Conservation (phyloP, 805 yeast species). For the Cyberlindnera maritima region DNA sequence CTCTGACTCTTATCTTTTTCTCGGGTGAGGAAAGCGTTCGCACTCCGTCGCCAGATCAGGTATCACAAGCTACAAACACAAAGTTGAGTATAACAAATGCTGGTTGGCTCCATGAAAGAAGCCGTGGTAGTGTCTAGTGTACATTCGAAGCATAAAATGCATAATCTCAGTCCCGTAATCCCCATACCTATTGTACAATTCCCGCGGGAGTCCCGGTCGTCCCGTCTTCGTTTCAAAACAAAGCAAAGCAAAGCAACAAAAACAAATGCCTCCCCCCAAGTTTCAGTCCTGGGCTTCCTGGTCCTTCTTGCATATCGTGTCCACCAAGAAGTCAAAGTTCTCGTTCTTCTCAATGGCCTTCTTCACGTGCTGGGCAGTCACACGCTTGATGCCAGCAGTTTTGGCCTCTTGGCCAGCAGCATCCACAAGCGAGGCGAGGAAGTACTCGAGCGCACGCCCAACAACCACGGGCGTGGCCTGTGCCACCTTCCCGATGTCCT, state of each 20-base stretch:
- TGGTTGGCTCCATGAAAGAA: too few relatives aligned
- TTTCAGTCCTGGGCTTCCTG: conserved; percentile 13
- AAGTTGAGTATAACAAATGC: not conserved
- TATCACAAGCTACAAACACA: not conserved
- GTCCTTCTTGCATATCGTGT: conserved; percentile 35
- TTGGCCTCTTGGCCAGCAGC: conserved; percentile 79
- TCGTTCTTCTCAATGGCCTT: conserved; percentile 83
- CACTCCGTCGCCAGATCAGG: not conserved
- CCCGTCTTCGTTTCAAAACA: not conserved
- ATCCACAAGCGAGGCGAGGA: conserved; percentile 85
- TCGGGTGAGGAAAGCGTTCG: not conserved
- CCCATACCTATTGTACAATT: not conserved
- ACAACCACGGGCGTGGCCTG: conserved; percentile 99
- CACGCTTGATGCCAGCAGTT: conserved; percentile 70
- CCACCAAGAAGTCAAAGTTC: conserved; percentile 90
- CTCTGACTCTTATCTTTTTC: not conserved
- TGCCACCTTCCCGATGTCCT: conserved; percentile 97
- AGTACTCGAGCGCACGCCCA: conserved; percentile 90
- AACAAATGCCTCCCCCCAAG: too few relatives aligned
- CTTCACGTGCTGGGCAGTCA: conserved; percentile 78
- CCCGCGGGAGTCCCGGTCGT: not conserved
- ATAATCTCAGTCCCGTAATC: not conserved
- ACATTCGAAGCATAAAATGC: not conserved
- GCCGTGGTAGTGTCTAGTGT: not conserved
- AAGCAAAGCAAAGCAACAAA: not conserved